These are phyloP conservation scores for Pseudotulostoma volvatum DNA, from an alignment of 495 filamentous ascomycete genomes.

Conservation along the genomic window DNA sequence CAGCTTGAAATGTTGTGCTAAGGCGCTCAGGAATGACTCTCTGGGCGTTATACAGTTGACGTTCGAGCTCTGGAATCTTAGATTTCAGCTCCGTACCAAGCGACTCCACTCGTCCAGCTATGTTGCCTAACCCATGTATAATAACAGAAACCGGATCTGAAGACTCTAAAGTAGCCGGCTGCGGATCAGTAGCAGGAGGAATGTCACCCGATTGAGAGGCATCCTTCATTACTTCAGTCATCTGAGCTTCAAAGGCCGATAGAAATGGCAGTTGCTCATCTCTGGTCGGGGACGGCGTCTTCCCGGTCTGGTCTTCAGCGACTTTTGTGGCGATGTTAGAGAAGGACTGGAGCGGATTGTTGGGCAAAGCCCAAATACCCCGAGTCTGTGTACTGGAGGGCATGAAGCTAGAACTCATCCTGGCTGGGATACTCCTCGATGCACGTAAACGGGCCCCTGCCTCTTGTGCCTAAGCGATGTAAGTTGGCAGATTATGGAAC, in stretches of 20 bases:
- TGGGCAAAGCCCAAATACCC: too few relatives aligned
- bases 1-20: conserved; percentile 20
- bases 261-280: conserved; percentile 23
- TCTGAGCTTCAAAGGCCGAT: conserved; percentile 35
- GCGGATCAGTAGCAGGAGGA: conserved; percentile 6
- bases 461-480: background rate
- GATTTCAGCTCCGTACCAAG: conserved; percentile 22
- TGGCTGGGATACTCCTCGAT: background rate
- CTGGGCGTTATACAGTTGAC: conserved; percentile 24
- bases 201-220: conserved; percentile 6
- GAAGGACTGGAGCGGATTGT: too few relatives aligned
- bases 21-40: conserved; percentile 26
- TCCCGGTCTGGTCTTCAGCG: too few relatives aligned
- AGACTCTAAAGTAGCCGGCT: conserved; percentile 6
- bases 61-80: conserved; percentile 25
- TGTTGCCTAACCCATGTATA: conserved; percentile 17
- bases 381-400: too few relatives aligned
- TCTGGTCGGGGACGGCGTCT: too few relatives aligned
- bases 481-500: background rate
- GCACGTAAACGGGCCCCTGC: background rate
- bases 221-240: conserved; percentile 25
- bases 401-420: background rate
- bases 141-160: conserved; percentile 16
- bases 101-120: conserved; percentile 20
- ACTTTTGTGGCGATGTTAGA: too few relatives aligned